phyloP scores from a whole-genome alignment of 1,284 basidiomycete species.

The Leccinum subfulvum region DNA sequence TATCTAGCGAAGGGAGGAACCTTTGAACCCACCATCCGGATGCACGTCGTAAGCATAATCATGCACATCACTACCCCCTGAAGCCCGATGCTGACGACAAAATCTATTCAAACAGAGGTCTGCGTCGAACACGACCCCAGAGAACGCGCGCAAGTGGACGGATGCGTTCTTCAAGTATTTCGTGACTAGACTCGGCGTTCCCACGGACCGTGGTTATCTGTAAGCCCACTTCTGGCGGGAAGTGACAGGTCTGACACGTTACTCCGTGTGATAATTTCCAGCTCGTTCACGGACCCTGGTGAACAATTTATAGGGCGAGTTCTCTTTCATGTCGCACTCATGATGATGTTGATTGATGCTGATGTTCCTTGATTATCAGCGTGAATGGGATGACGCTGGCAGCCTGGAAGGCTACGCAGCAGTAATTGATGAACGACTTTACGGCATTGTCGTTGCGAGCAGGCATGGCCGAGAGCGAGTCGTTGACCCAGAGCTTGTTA shows the following conservation, averaged over 20 bases:
- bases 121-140: conserved; percentile 51
- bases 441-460: not conserved
- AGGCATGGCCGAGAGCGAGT: not conserved
- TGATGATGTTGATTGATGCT: not conserved
- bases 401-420: not conserved
- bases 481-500: not conserved
- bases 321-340: not conserved
- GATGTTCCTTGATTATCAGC: conserved; percentile 1
- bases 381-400: conserved; percentile 10
- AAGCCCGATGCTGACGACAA: not conserved
- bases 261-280: not conserved
- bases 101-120: conserved; percentile 40
- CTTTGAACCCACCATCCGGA: conserved; percentile 57
- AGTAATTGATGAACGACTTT: not conserved
- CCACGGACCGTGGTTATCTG: conserved; percentile 54
- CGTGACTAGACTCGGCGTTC: conserved; percentile 48
- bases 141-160: conserved; percentile 52
- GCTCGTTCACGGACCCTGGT: conserved; percentile 13
- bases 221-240: not conserved
- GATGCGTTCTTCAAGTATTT: conserved; percentile 37
- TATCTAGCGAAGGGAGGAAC: conserved; percentile 53
- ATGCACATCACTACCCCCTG: not conserved
- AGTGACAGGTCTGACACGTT: not conserved
- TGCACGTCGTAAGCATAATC: conserved; percentile 43
- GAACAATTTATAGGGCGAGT: conserved; percentile 12